Evolutionary conservation across 345 rosid genomes (phyloP).

Genomic region (Noccaea bulbosa): DNA sequence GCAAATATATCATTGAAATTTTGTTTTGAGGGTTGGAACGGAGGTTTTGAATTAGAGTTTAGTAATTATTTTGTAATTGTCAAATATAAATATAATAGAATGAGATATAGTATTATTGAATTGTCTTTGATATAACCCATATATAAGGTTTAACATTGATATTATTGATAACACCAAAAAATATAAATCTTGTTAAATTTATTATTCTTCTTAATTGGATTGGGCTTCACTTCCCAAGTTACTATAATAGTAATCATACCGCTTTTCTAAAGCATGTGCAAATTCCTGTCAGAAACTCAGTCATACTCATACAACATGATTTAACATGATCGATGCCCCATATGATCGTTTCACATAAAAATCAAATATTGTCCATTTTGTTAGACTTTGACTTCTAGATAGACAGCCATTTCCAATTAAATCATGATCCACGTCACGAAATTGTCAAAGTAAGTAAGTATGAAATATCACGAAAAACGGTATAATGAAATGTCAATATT

Average conservation of each 20-base stretch:
- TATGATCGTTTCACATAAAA: conserved; percentile 16
- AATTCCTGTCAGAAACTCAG: conserved; percentile 6
- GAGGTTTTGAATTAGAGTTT: background rate
- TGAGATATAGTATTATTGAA: too few species aligned
- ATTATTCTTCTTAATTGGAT: too few species aligned
- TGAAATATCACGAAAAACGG: conserved; percentile 17
- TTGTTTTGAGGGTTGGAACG: background rate
- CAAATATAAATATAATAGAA: background rate
- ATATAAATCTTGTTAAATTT: too few species aligned
- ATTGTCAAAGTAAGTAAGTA: conserved; percentile 34
- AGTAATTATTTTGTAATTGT: background rate
- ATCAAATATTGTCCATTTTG: conserved; percentile 7
- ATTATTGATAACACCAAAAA: too few species aligned
- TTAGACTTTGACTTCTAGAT: conserved; percentile 34
- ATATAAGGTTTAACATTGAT: too few species aligned
- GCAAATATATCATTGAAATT: background rate
- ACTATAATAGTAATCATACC: too few species aligned
- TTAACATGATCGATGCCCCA: conserved; percentile 8
- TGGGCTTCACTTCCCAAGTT: too few species aligned
- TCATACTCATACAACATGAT: background rate
- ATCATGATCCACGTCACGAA: conserved; percentile 3
- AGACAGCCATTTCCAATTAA: conserved; percentile 17
- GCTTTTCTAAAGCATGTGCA: background rate
- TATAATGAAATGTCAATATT: conserved; percentile 24
- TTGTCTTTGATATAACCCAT: too few species aligned